Evolutionary conservation across 192 early-diverging fungal species (phyloP).

Genomic region (Gonapodya sp.): DNA sequence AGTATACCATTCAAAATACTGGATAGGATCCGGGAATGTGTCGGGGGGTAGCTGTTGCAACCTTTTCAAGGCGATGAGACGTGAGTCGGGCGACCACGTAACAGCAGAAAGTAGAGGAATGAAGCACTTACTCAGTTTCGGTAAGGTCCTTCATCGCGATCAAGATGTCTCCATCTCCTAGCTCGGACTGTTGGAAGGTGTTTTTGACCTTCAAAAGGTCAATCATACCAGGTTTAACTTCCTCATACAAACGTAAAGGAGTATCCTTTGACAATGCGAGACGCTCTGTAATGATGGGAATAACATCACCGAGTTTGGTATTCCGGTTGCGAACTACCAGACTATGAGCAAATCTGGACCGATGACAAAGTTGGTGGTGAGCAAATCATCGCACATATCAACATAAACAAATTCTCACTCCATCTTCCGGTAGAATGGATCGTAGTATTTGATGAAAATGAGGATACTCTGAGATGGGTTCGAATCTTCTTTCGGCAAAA

Average conservation of each 20-base stretch:
- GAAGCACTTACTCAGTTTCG: slow-evolving; percentile 30
- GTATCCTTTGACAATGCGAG: slow-evolving; percentile 45
- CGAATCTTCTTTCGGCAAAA: slow-evolving; percentile 20
- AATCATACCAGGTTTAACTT: slow-evolving; percentile 90
- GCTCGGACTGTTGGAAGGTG: slow-evolving; percentile 66
- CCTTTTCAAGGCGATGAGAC: slow-evolving; percentile 10
- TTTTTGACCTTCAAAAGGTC: slow-evolving; percentile 44
- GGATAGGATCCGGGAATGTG: slow-evolving; percentile 35
- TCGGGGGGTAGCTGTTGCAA: slow-evolving; percentile 29
- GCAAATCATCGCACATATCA: background rate
- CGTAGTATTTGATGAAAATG: slow-evolving; percentile 81
- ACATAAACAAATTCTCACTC: slow-evolving; percentile 40
- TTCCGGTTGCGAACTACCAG: slow-evolving; percentile 17
- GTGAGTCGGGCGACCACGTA: background rate
- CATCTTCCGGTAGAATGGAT: slow-evolving; percentile 48
- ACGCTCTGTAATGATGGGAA: slow-evolving; percentile 41
- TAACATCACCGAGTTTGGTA: slow-evolving; percentile 46
- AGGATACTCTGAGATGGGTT: slow-evolving; percentile 28
- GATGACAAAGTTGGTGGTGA: background rate
- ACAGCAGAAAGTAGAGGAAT: background rate
- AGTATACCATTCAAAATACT: slow-evolving; percentile 69
- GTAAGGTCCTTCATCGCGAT: slow-evolving; percentile 58
- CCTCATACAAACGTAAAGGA: slow-evolving; percentile 59
- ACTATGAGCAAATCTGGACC: slow-evolving; percentile 21
- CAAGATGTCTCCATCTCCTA: slow-evolving; percentile 92